phyloP scores from a whole-genome alignment of 2,329 filamentous ascomycete species.

The Drechslerella dactyloides region DNA sequence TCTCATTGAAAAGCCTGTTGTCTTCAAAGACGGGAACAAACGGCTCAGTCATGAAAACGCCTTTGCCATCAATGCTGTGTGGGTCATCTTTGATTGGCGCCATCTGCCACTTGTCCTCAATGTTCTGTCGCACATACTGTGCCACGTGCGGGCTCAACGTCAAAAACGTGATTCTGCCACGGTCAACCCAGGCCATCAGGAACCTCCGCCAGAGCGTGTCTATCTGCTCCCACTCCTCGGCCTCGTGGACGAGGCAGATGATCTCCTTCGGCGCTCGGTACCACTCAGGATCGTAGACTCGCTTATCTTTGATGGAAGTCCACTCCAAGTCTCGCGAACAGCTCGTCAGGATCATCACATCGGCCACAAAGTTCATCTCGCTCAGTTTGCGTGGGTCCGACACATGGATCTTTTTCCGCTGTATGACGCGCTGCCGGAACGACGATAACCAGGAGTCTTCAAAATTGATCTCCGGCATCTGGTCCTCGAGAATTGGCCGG shows the following conservation, averaged over 20 bases:
- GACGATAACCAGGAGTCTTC: constrained; percentile 33
- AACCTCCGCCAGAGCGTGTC: constrained; percentile 32
- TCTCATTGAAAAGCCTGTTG: constrained; percentile 24
- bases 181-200: constrained; percentile 53
- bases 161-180: constrained; percentile 53
- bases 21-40: constrained; percentile 48
- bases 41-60: constrained; percentile 37
- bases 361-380: constrained; percentile 44
- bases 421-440: neutral
- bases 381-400: constrained; percentile 37
- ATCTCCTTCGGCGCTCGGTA: constrained; percentile 47
- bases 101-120: constrained; percentile 51
- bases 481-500: constrained; percentile 43
- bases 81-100: constrained; percentile 31
- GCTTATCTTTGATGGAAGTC: constrained; percentile 41
- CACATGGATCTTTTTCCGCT: constrained; percentile 18
- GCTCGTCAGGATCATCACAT: constrained; percentile 49
- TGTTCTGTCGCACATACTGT: constrained; percentile 52
- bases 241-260: constrained; percentile 48
- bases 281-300: constrained; percentile 43
- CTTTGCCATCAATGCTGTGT: constrained; percentile 24
- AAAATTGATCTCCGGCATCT: constrained; percentile 13
- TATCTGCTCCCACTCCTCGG: constrained; percentile 37
- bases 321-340: constrained; percentile 50
- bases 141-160: constrained; percentile 54